Percentiles rank a stretch among this genome's conserved stretches.
Conservation (phyloP, 371 early-diverging fungal species). For the Rhizomucor miehei region DNA sequence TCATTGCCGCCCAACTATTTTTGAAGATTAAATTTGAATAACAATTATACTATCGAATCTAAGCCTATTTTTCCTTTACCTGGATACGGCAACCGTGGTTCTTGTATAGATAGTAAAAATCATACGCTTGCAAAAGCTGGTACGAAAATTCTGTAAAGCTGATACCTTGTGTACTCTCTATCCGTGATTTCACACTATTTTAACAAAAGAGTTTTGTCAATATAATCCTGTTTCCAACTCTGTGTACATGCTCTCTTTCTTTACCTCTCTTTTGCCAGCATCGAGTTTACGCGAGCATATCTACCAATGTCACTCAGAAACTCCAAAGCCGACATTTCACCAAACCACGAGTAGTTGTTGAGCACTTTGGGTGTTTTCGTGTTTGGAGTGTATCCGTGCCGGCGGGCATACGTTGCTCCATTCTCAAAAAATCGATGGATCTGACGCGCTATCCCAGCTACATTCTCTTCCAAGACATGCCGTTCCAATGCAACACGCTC, state of each 20-base stretch:
- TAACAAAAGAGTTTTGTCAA: neutral
- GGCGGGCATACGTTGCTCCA: conserved; percentile 59
- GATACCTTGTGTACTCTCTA: conserved; percentile 84
- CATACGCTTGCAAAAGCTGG: conserved; percentile 93
- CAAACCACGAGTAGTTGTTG: conserved; percentile 86
- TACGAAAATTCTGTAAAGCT: conserved; percentile 96
- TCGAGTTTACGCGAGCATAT: conserved; percentile 75
- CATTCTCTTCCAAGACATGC: conserved; percentile 61
- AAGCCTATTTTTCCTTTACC: conserved; percentile 24
- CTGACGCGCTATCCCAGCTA: conserved; percentile 67
- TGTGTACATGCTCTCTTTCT: no score
- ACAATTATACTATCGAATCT: neutral
- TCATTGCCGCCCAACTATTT: conserved; percentile 91
- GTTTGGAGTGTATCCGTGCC: conserved; percentile 31
- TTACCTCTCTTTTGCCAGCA: conserved; percentile 87
- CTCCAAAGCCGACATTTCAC: conserved; percentile 70
- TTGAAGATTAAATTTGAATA: neutral
- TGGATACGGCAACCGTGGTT: conserved; percentile 68
- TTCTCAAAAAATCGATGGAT: conserved; percentile 69
- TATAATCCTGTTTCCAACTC: no score
- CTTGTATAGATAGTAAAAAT: conserved; percentile 82
- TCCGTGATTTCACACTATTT: conserved; percentile 67
- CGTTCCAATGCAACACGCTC: conserved; percentile 71
- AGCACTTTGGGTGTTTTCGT: conserved; percentile 49
- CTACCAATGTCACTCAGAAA: conserved; percentile 81